A percentile compares a stretch with the other conserved stretches of the same genome.
These are phyloP conservation scores for Plasmopara halstedii DNA, from an alignment of 352 stramenopile species.

Conservation along the genomic window DNA sequence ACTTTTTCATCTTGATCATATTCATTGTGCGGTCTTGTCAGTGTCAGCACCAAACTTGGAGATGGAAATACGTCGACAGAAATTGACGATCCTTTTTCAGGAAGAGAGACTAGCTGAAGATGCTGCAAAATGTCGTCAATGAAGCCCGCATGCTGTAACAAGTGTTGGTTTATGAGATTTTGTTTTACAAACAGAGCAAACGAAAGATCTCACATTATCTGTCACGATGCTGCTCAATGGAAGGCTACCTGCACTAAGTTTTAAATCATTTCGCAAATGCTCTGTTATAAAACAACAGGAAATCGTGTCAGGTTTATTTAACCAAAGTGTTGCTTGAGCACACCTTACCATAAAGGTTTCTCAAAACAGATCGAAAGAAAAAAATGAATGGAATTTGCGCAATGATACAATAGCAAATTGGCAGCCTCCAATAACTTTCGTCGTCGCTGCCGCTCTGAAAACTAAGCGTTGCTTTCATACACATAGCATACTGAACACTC, in stretches of 20 bases:
- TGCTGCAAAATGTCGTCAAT: constrained; percentile 27
- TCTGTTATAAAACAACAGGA: constrained; percentile 4
- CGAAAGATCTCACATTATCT: constrained; percentile 25
- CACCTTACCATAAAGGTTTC: constrained; percentile 25
- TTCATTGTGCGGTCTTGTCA: constrained; percentile 27
- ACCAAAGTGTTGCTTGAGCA: background rate
- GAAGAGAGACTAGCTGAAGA: constrained; percentile 15
- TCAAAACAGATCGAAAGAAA: constrained; percentile 33
- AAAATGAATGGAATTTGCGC: constrained; percentile 34
- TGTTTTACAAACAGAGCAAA: background rate
- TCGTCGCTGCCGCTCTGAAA: constrained; percentile 11
- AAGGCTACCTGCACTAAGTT: background rate
- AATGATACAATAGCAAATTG: constrained; percentile 48
- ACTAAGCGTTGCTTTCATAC: constrained; percentile 32
- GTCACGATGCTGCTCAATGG: constrained; percentile 28
- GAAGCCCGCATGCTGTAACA: constrained; percentile 26
- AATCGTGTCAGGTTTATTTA: no score
- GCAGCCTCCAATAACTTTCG: constrained; percentile 8
- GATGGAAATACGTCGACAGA: constrained; percentile 16
- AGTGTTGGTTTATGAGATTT: background rate
- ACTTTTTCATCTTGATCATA: constrained; percentile 30
- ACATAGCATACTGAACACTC: constrained; percentile 48
- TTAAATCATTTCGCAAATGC: constrained; percentile 13
- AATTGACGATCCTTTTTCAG: constrained; percentile 11
- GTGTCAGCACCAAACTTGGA: constrained; percentile 8